phyloP scores from a whole-genome alignment of 2,329 filamentous ascomycete species.

The Trichoderma hamatum region DNA sequence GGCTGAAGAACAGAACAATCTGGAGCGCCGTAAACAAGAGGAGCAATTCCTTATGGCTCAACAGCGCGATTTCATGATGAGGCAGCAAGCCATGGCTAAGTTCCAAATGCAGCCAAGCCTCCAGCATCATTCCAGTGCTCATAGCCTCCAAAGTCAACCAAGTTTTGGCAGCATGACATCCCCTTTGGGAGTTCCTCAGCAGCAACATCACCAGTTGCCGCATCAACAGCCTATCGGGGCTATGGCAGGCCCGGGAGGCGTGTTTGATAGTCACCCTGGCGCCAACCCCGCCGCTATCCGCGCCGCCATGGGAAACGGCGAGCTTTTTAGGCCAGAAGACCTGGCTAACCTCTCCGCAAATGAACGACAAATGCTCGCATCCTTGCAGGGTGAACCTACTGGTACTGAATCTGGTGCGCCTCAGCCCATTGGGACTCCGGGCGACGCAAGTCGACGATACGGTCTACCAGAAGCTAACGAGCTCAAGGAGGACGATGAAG shows the following conservation, averaged over 20 bases:
- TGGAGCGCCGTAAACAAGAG: constrained; percentile 95
- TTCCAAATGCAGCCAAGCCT: constrained; percentile 65
- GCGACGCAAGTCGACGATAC: constrained; percentile 44
- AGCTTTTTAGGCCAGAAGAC: constrained; percentile 72
- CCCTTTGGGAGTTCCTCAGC: constrained; percentile 63
- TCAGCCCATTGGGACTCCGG: constrained; percentile 45
- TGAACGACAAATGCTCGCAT: constrained; percentile 58
- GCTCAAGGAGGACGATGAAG: constrained; percentile 58
- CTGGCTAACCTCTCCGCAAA: constrained; percentile 63
- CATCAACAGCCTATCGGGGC: constrained; percentile 57
- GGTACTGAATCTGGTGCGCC: constrained; percentile 35
- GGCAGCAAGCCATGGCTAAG: constrained; percentile 78
- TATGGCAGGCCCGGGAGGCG: constrained; percentile 62
- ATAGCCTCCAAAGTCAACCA: constrained; percentile 94
- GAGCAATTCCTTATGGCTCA: constrained; percentile 96
- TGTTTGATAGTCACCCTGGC: constrained; percentile 65
- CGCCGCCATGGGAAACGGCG: constrained; percentile 42
- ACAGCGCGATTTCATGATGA: constrained; percentile 89
- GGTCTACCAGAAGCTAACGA: constrained; percentile 56
- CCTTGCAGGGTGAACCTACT: constrained; percentile 34
- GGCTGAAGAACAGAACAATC: constrained; percentile 95
- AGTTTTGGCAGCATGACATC: constrained; percentile 94
- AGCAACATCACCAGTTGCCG: constrained; percentile 40
- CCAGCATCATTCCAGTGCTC: constrained; percentile 92
- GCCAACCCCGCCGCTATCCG: constrained; percentile 33